These are phyloP conservation scores for Serendipita vermifera DNA, from an alignment of 768 basidiomycete genomes.

Conservation along the genomic window DNA sequence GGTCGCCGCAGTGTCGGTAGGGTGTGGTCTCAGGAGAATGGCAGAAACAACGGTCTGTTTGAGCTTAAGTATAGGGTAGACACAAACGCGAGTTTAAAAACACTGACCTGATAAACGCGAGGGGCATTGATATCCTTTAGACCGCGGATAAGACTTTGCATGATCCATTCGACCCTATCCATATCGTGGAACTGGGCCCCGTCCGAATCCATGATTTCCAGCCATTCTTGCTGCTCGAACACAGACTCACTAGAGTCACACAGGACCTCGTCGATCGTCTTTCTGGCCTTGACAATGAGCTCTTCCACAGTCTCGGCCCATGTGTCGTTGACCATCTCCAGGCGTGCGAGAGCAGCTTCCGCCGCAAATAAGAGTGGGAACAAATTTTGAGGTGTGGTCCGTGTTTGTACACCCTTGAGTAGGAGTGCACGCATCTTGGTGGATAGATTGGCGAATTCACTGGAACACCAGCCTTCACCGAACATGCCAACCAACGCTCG, in stretches of 20 bases:
- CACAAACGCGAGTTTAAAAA: neutral
- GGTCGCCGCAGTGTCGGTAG: conserved; percentile 42
- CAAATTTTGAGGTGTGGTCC: conserved; percentile 52
- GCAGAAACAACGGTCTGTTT: conserved; percentile 55
- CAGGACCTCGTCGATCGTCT: conserved; percentile 48
- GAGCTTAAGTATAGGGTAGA: neutral
- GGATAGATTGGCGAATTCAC: conserved; percentile 63
- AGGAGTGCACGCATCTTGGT: conserved; percentile 52
- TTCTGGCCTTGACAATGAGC: conserved; percentile 53
- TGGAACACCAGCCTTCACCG: conserved; percentile 77
- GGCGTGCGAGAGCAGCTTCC: conserved; percentile 37
- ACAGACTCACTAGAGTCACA: conserved; percentile 47
- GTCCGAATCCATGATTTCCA: conserved; percentile 58
- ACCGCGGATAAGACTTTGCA: conserved; percentile 50
- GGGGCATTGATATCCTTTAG: conserved; percentile 53
- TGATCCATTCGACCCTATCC: conserved; percentile 65
- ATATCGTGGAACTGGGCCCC: conserved; percentile 63
- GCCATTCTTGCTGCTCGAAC: conserved; percentile 58
- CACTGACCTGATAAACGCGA: conserved; percentile 59
- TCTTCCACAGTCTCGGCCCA: conserved; percentile 60
- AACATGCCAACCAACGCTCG: conserved; percentile 71
- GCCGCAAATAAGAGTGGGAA: conserved; percentile 58
- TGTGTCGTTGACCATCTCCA: conserved; percentile 31
- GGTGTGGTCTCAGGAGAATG: conserved; percentile 56
- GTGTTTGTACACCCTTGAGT: conserved; percentile 58